Percentiles rank a stretch among this genome's conserved stretches.
phyloP scores from a whole-genome alignment of 139 green algal species.

The Ulvella scutata region DNA sequence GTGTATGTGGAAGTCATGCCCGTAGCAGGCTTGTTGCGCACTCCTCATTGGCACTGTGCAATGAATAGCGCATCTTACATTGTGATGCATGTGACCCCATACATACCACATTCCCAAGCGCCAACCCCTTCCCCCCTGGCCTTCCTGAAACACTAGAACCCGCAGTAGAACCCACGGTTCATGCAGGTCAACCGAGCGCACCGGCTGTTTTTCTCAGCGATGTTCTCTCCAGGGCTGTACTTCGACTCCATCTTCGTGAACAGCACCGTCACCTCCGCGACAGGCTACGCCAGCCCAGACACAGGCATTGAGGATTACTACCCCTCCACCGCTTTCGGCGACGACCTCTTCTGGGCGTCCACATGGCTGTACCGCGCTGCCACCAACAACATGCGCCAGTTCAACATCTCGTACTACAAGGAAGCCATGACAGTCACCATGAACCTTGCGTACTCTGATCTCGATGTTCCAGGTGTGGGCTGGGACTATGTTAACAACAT shows the following conservation, averaged over 20 bases:
- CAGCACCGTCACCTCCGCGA: not conserved
- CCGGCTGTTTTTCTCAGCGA: not conserved
- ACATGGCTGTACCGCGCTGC: not conserved
- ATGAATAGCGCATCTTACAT: too few relatives aligned
- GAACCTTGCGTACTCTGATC: not conserved
- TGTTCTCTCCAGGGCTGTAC: not conserved
- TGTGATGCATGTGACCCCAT: too few relatives aligned
- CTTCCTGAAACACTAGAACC: too few relatives aligned
- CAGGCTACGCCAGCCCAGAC: too few relatives aligned
- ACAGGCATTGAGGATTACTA: slow-evolving; percentile 1
- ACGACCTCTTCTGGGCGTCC: slow-evolving; percentile 4
- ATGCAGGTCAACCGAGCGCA: not conserved
- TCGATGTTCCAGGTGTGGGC: not conserved
- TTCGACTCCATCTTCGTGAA: not conserved
- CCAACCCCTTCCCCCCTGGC: too few relatives aligned
- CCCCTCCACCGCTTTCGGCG: not conserved
- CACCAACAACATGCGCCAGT: not conserved
- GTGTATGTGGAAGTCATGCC: too few relatives aligned
- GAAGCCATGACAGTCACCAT: not conserved
- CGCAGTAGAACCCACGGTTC: too few relatives aligned
- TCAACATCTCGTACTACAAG: not conserved
- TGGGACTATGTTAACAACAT: not conserved
- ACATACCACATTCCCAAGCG: too few relatives aligned
- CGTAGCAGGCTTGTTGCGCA: too few relatives aligned
- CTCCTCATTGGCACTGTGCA: too few relatives aligned